Evolutionary conservation across 2,329 filamentous ascomycete genomes (phyloP), one percentile per base, ranked within the genome.

Genomic region (Cylindrodendrum hubeiense): DNA sequence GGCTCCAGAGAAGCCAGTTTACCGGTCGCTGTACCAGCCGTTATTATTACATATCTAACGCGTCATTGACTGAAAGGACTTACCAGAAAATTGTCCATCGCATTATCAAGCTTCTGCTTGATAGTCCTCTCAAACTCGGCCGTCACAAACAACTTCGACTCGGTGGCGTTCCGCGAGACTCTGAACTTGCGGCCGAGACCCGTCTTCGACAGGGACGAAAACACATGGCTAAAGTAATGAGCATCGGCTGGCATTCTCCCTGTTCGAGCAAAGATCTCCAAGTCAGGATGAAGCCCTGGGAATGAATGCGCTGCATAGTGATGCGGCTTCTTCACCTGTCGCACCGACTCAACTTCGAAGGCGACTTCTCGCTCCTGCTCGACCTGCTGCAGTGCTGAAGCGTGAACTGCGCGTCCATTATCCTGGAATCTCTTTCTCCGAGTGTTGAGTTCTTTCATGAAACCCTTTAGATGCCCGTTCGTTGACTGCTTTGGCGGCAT

Each of bases 1-100:
- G 70, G 60, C 84, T 87, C 83, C 84, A 90, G 0, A 92, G 73
- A 1, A 92, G 71, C 89, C 88, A 92, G 26, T 88, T 86, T 0
- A 90, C 85, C 0, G 84, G 80, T 2, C 82, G 79, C 62, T 83
- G 67, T 70, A 12, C 3, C 5, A 26, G 1, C 13, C 19, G 50
- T 72, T n/a, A 72, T 34, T 21, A 8, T 10, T 15, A 3, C 4
- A 49, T 22, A 10, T 2, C 6, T 28, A 21, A 2, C 1, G 17
- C 15, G 26, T 8, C 8, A 13, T 30, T 9, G n/a, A 17, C 3
- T 8, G 12, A 30, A 8, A 39, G n/a, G 17, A 62, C 68, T 51
- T 65, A 74, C 71, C 47, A 74, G 39, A 47, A 74, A 74, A 15
- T 73, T 70, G 44, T 74, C 71, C 22, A 56, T 68, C 3, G 63